Conservation (phyloP, 2,329 filamentous ascomycete species). For the Pestalotiopsis sp. region DNA sequence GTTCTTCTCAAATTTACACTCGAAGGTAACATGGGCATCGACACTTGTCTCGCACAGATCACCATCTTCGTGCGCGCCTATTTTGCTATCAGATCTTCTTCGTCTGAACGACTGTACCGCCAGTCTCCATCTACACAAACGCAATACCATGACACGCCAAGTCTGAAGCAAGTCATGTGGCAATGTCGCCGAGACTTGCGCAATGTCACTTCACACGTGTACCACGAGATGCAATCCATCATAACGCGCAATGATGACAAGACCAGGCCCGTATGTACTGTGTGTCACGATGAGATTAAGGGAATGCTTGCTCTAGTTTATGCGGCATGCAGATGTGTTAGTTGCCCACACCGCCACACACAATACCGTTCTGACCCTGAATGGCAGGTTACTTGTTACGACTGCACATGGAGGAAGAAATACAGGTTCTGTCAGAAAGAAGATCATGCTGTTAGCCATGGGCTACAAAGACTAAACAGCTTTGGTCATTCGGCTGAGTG, state of each 20-base stretch:
- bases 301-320: no score
- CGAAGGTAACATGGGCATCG: neutral
- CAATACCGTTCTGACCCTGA: no score
- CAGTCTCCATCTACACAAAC: slow-evolving; percentile 1
- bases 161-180: neutral
- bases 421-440: neutral
- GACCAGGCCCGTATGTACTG: no score
- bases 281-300: no score
- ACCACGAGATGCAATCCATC: no score
- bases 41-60: neutral
- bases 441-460: neutral
- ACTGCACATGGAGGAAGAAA: slow-evolving; percentile 1
- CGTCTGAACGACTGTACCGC: neutral
- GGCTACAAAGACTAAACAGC: slow-evolving; percentile 1
- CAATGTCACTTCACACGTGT: no score
- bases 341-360: no score
- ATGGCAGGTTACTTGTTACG: no score
- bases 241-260: no score
- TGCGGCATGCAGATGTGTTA: no score
- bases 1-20: neutral
- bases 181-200: no score
- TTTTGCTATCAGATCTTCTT: neutral
- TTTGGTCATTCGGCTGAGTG: neutral
- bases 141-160: neutral
- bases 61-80: neutral